These are phyloP conservation scores for Parietichytrium sp. DNA, from an alignment of 108 stramenopile species.

Conservation along the genomic window DNA sequence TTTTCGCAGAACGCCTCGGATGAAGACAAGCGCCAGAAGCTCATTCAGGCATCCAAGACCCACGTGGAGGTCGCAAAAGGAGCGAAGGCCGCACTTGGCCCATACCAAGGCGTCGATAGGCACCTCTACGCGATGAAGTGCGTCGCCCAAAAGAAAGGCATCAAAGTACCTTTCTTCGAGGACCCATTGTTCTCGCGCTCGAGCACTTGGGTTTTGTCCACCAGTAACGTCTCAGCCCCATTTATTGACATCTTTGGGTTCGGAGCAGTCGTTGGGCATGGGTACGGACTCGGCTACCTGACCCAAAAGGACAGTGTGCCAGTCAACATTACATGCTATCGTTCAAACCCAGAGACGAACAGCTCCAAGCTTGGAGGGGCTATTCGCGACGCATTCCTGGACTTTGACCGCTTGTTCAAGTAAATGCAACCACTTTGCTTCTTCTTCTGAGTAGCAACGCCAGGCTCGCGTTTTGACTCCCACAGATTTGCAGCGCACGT, in stretches of 20 bases:
- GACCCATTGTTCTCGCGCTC: conserved; percentile 46
- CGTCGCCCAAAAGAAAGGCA: conserved; percentile 25
- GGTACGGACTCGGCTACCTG: conserved; percentile 58
- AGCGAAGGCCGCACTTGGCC: conserved; percentile 41
- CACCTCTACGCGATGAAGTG: conserved; percentile 51
- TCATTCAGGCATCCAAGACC: conserved; percentile 42
- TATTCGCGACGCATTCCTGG: conserved; percentile 39
- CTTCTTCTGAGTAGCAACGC: no score
- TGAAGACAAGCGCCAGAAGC: conserved; percentile 38
- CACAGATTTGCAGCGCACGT: no score
- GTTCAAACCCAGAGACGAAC: conserved; percentile 41
- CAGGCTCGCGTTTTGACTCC: no score
- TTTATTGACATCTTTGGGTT: conserved; percentile 45
- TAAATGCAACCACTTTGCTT: no score
- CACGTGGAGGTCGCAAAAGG: conserved; percentile 54
- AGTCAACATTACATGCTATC: conserved; percentile 46
- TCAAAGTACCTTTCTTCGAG: conserved; percentile 40
- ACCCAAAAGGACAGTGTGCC: conserved; percentile 42
- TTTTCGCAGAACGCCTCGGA: conserved; percentile 37
- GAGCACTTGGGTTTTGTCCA: conserved; percentile 49
- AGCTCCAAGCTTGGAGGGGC: conserved; percentile 46
- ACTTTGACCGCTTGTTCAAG: conserved; percentile 16
- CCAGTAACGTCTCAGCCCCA: conserved; percentile 53
- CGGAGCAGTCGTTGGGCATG: conserved; percentile 46
- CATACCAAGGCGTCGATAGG: conserved; percentile 52